Evolutionary conservation across 495 filamentous ascomycete species (phyloP).

Genomic region (Neurospora sp.): DNA sequence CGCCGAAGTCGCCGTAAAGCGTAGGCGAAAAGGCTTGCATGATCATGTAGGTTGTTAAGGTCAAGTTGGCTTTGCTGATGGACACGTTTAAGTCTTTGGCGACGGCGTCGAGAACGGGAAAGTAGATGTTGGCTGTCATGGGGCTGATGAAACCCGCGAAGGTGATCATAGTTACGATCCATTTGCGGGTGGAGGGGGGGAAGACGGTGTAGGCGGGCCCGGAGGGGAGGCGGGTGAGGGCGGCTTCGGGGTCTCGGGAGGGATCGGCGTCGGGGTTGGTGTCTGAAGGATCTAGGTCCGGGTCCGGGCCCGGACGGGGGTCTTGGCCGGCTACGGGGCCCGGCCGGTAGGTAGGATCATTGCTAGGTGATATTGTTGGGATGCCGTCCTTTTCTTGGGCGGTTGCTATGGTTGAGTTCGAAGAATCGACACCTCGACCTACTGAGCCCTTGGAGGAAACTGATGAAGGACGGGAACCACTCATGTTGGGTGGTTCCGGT

Average conservation of each 20-base stretch:
- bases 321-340: background rate
- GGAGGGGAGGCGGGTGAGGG: constrained; percentile 24
- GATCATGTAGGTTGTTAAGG: constrained; percentile 55
- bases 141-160: constrained; percentile 60
- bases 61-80: constrained; percentile 54
- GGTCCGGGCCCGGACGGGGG: background rate
- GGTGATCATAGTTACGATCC: constrained; percentile 57
- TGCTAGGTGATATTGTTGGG: background rate
- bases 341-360: background rate
- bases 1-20: constrained; percentile 50
- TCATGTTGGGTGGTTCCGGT: background rate
- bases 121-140: constrained; percentile 71
- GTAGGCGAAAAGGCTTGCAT: constrained; percentile 50
- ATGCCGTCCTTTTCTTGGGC: background rate
- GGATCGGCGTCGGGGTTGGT: background rate
- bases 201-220: constrained; percentile 47
- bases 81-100: constrained; percentile 46
- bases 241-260: constrained; percentile 10
- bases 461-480: background rate
- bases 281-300: background rate
- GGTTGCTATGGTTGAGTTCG: background rate
- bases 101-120: constrained; percentile 55
- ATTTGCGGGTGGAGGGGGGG: constrained; percentile 41
- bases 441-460: background rate
- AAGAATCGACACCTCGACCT: background rate